Evolutionary conservation across 2,329 filamentous ascomycete genomes (phyloP).

Genomic region (Fusarium sp.): DNA sequence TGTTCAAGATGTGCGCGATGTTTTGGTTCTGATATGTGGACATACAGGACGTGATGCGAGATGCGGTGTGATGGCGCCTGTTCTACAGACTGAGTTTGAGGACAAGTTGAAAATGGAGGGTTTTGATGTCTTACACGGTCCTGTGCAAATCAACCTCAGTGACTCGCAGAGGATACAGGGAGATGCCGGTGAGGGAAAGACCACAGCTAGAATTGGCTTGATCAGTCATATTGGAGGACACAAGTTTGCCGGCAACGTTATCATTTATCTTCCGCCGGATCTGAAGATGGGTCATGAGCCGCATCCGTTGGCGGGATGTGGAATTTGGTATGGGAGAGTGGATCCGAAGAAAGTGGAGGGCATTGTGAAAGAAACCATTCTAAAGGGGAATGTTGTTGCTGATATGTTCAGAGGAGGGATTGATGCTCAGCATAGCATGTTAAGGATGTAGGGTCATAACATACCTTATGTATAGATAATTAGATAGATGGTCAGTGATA

Average conservation of each 20-base stretch:
- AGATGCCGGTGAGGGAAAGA: constrained; percentile 20
- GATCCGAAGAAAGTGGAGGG: constrained; percentile 82
- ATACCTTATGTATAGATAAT: not conserved
- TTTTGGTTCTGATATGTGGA: constrained; percentile 88
- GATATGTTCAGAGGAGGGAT: constrained; percentile 82
- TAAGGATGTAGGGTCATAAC: constrained; percentile 56
- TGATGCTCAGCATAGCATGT: constrained; percentile 64
- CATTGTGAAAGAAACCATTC: constrained; percentile 77
- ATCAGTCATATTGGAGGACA: constrained; percentile 88
- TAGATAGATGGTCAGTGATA: constrained; percentile 24
- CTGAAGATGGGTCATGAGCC: constrained; percentile 56
- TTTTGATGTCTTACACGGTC: constrained; percentile 62
- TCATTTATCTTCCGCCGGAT: constrained; percentile 79
- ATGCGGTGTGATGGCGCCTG: constrained; percentile 84
- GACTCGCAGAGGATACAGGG: constrained; percentile 42
- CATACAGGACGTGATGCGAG: constrained; percentile 85
- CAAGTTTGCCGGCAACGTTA: constrained; percentile 88
- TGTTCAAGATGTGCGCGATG: constrained; percentile 73
- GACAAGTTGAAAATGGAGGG: constrained; percentile 65
- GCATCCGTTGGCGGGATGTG: constrained; percentile 76
- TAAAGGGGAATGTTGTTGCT: constrained; percentile 74
- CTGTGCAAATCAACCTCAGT: constrained; percentile 54
- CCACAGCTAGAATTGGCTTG: constrained; percentile 72
- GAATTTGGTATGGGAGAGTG: constrained; percentile 86
- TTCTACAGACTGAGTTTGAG: constrained; percentile 79